Percentiles rank a stretch among this genome's conserved stretches.
Evolutionary conservation across 2,329 filamentous ascomycete genomes (phyloP).

Genomic region (Stemphylium beticola): DNA sequence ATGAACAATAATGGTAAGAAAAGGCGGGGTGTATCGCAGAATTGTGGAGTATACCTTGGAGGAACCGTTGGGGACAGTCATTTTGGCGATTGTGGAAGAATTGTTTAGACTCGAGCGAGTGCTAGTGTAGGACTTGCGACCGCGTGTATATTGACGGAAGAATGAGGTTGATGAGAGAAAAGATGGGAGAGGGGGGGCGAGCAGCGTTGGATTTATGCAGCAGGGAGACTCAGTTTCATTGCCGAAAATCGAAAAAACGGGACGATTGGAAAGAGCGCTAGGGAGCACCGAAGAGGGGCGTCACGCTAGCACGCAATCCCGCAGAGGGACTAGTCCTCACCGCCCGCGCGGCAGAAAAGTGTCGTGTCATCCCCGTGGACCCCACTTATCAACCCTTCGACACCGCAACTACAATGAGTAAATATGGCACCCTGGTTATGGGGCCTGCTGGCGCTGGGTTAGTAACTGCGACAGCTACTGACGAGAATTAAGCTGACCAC

Average conservation of each 20-base stretch:
- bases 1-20: constrained; percentile 21
- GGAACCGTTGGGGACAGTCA: constrained; percentile 38
- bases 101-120: constrained; percentile 19
- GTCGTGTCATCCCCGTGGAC: no score
- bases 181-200: constrained; percentile 21
- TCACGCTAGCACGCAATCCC: constrained; percentile 28
- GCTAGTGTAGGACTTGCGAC: constrained; percentile 51
- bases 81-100: constrained; percentile 23
- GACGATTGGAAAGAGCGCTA: constrained; percentile 8
- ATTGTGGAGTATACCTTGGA: constrained; percentile 31
- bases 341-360: constrained; percentile 17
- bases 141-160: constrained; percentile 29
- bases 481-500: no score
- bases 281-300: constrained; percentile 1
- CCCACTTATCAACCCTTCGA: neutral
- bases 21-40: constrained; percentile 13
- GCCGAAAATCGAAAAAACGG: constrained; percentile 41
- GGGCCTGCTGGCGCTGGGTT: constrained; percentile 87
- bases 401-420: constrained; percentile 70
- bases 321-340: neutral
- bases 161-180: constrained; percentile 13
- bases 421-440: constrained; percentile 94
- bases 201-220: constrained; percentile 42
- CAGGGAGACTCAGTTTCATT: constrained; percentile 24
- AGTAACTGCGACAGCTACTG: no score